Conservation (phyloP, 441 rosid genomes). For the Capsella rubella region DNA sequence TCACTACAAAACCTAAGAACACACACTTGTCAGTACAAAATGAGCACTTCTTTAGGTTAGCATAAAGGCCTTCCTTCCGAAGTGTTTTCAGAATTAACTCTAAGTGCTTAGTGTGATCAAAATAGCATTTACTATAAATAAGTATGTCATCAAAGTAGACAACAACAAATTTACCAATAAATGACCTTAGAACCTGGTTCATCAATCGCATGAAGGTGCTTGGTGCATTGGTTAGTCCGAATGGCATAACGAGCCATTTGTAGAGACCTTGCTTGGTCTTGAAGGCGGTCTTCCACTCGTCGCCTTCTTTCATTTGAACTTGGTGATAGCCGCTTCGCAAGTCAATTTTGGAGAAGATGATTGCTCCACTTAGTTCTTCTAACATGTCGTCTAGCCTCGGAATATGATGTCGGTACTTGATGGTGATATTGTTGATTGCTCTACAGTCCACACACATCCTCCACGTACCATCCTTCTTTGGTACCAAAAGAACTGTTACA, state of each 20-base stretch:
- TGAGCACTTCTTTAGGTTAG: not conserved
- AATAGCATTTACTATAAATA: not conserved
- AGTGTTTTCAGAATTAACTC: not conserved
- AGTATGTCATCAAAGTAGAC: not conserved
- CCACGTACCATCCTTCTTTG: not conserved
- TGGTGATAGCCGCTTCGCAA: not conserved
- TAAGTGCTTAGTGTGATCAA: not conserved
- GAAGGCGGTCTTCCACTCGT: constrained; percentile 7
- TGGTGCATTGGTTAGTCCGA: not conserved
- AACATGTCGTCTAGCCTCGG: not conserved
- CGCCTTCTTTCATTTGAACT: not conserved
- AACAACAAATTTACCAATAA: not conserved
- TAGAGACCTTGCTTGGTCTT: not conserved
- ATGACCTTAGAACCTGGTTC: not conserved
- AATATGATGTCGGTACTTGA: not conserved
- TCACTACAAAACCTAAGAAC: not conserved
- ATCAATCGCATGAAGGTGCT: not conserved
- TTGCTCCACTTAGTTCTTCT: not conserved
- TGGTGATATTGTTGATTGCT: not conserved
- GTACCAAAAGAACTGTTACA: not conserved
- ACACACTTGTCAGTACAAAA: not conserved
- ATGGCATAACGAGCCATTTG: not conserved
- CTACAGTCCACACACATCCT: not conserved
- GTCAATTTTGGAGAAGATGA: not conserved
- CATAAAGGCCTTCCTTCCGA: not conserved